phyloP scores from a whole-genome alignment of 305 asterid genomes.

The Fraxinus greggii region DNA sequence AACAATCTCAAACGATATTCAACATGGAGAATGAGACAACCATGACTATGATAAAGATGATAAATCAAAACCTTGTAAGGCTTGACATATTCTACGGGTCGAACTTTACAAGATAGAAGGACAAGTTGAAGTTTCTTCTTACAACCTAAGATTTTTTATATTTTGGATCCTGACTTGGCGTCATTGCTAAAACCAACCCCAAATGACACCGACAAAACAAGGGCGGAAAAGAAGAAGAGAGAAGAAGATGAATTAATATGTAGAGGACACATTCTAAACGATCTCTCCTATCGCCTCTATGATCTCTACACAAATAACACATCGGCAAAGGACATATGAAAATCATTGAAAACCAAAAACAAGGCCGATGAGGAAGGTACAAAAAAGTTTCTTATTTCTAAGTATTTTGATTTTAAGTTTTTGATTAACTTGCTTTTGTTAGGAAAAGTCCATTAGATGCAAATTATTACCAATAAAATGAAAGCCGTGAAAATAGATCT shows the following conservation, averaged over 20 bases:
- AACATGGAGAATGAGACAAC: not conserved
- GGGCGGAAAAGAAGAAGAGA: not conserved
- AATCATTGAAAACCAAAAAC: not conserved
- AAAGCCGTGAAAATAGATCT: not conserved
- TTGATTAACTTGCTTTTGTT: not conserved
- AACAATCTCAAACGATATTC: not conserved
- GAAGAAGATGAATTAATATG: not conserved
- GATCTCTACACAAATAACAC: not conserved
- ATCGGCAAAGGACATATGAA: not conserved
- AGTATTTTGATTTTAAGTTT: not conserved
- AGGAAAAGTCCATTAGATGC: not conserved
- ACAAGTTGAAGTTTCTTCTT: not conserved
- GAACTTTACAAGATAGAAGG: not conserved
- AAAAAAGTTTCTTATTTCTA: not conserved
- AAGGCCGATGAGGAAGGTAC: not conserved
- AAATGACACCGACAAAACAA: not conserved
- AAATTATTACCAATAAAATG: not conserved
- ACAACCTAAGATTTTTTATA: not conserved
- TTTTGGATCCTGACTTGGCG: not conserved
- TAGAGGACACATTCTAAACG: not conserved
- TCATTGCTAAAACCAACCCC: not conserved
- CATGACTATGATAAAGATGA: not conserved
- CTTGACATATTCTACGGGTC: not conserved
- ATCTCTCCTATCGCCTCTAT: not conserved
- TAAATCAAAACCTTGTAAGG: not conserved